Percentiles rank a stretch among this genome's conserved stretches.
phyloP scores from a whole-genome alignment of 345 rosid genomes.

The Melaleuca quinquenervia region DNA sequence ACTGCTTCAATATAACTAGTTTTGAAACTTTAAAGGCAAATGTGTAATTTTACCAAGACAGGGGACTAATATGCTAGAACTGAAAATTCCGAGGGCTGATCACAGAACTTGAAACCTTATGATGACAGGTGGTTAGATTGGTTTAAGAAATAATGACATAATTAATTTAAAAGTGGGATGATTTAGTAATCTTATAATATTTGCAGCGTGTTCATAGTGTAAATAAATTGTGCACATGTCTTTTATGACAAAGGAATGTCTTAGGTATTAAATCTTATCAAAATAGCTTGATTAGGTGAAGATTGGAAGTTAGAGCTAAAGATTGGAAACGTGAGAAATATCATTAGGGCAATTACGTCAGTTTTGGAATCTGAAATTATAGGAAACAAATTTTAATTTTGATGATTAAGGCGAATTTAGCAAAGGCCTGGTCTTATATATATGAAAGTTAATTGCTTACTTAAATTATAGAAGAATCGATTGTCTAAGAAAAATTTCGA shows the following conservation, averaged over 20 bases:
- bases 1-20: not conserved
- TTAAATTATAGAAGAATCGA: too few species aligned
- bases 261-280: too few species aligned
- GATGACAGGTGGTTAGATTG: not conserved
- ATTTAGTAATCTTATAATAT: too few species aligned
- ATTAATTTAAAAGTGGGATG: not conserved
- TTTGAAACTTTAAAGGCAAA: not conserved
- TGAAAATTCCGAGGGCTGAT: not conserved
- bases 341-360: too few species aligned
- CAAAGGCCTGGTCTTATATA: not conserved
- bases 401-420: rapidly evolving
- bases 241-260: too few species aligned
- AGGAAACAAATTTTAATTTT: not conserved
- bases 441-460: not conserved
- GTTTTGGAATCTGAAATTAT: not conserved
- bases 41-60: not conserved
- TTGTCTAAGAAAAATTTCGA: too few species aligned
- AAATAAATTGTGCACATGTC: not conserved
- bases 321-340: too few species aligned
- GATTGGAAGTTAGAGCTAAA: too few species aligned
- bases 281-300: too few species aligned
- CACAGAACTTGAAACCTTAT: not conserved
- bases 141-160: not conserved
- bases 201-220: not conserved
- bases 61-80: not conserved